Conservation (phyloP, 2,329 filamentous ascomycete species). For the Hypoxylon sp. region DNA sequence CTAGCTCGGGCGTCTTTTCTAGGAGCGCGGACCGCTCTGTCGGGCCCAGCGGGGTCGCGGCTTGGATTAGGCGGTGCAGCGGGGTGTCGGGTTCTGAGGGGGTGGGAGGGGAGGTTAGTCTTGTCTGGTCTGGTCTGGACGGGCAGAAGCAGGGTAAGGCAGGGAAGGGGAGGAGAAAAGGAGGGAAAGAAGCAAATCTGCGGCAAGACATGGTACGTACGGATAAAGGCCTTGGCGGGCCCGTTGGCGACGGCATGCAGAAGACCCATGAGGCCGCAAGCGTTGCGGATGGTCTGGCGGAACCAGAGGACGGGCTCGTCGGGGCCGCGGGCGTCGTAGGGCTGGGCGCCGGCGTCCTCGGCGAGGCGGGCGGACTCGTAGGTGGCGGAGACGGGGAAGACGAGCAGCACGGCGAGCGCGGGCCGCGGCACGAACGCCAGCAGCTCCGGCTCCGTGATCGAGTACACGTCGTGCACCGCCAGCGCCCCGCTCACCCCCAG, state of each 20-base stretch:
- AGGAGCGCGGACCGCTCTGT: conserved; percentile 73
- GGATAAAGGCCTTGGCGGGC: conserved; percentile 68
- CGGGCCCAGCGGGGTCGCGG: conserved; percentile 75
- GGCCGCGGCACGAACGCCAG: conserved; percentile 89
- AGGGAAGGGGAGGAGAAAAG: not conserved
- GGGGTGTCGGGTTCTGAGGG: conserved; percentile 57
- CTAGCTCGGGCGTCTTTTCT: conserved; percentile 78
- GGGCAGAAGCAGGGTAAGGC: conserved; percentile 32
- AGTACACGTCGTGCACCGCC: conserved; percentile 89
- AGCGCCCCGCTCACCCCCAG: conserved; percentile 83
- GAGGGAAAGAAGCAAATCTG: conserved; percentile 24
- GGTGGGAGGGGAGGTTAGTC: conserved; percentile 30
- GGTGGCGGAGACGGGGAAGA: conserved; percentile 82
- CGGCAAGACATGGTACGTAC: too few species aligned
- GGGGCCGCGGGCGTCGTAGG: conserved; percentile 73
- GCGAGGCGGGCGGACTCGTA: conserved; percentile 80
- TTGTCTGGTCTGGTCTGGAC: conserved; percentile 50
- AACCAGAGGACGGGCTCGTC: conserved; percentile 89
- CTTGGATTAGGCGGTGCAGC: conserved; percentile 69
- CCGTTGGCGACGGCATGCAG: conserved; percentile 86
- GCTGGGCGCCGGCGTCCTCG: conserved; percentile 72
- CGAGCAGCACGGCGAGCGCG: conserved; percentile 85
- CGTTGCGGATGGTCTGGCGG: conserved; percentile 92
- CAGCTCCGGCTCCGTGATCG: conserved; percentile 83
- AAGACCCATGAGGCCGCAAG: conserved; percentile 89